Conservation (phyloP, 73 alveolate genomes). For the Blepharisma japonicum region DNA sequence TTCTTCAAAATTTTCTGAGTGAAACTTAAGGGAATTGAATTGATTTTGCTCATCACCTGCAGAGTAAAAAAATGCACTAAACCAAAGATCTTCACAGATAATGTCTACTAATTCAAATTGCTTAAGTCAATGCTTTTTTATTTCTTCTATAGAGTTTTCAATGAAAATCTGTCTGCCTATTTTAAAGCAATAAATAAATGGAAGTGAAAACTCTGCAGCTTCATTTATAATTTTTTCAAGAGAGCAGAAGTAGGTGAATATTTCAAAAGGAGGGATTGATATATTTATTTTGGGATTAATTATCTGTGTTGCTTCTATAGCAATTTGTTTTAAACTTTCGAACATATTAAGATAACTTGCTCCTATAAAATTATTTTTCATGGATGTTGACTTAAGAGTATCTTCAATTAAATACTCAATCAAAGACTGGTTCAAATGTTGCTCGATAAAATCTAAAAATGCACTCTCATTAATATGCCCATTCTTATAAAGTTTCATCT, state of each 20-base stretch:
- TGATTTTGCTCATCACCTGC: background rate
- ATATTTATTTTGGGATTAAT: too few species aligned
- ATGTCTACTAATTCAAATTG: too few species aligned
- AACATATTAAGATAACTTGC: background rate
- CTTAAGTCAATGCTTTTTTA: too few species aligned
- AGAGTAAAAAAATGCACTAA: too few species aligned
- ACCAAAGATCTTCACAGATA: too few species aligned
- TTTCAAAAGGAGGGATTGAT: too few species aligned
- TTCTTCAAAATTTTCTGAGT: background rate
- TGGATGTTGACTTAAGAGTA: background rate
- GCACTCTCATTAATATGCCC: background rate
- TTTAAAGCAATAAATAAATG: too few species aligned
- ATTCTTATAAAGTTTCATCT: slow-evolving; percentile 6
- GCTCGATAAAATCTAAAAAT: background rate
- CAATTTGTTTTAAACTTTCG: background rate
- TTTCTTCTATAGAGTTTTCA: too few species aligned
- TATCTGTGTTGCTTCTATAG: background rate
- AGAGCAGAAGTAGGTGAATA: too few species aligned
- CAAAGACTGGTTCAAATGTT: background rate
- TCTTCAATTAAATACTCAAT: slow-evolving; percentile 2
- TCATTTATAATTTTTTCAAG: too few species aligned
- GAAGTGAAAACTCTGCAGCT: too few species aligned
- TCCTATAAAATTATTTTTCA: background rate
- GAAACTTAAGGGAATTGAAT: background rate
- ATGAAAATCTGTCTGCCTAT: too few species aligned